phyloP scores from a whole-genome alignment of 208 protist genomes.

The Trichomonas vaginalis region DNA sequence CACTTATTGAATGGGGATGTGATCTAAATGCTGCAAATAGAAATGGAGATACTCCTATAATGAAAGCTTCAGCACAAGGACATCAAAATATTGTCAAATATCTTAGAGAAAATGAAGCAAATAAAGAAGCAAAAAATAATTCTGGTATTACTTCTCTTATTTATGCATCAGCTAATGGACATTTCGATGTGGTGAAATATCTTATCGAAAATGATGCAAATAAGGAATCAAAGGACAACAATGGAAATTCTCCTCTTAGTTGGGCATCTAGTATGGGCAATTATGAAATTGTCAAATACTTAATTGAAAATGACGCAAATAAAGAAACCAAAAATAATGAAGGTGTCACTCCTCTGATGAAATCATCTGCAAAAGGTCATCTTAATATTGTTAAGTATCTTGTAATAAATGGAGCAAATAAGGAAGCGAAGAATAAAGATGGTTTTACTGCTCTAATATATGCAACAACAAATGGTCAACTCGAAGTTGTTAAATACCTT shows the following conservation, averaged over 20 bases:
- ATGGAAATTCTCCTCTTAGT: background rate
- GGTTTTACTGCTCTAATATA: too few relatives aligned
- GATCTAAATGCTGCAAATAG: too few relatives aligned
- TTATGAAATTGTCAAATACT: background rate
- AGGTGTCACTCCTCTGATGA: background rate
- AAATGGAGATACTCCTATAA: background rate
- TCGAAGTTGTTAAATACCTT: too few relatives aligned
- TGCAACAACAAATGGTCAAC: too few relatives aligned
- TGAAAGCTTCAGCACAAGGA: background rate
- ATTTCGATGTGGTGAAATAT: background rate
- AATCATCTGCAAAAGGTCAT: background rate
- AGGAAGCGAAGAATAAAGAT: too few relatives aligned
- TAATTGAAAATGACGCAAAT: background rate
- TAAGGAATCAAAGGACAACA: background rate
- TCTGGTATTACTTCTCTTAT: background rate
- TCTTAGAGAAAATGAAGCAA: background rate
- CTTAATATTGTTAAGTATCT: background rate
- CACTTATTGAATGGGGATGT: too few relatives aligned
- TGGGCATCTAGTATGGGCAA: background rate
- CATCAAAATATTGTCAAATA: background rate
- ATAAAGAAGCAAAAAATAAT: background rate
- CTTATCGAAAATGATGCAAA: background rate
- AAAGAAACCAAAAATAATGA: background rate
- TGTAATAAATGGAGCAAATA: background rate
- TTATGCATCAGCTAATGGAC: background rate